These are phyloP conservation scores for Schizosaccharomyces cryophilus DNA, from an alignment of 805 yeast species.

Conservation along the genomic window DNA sequence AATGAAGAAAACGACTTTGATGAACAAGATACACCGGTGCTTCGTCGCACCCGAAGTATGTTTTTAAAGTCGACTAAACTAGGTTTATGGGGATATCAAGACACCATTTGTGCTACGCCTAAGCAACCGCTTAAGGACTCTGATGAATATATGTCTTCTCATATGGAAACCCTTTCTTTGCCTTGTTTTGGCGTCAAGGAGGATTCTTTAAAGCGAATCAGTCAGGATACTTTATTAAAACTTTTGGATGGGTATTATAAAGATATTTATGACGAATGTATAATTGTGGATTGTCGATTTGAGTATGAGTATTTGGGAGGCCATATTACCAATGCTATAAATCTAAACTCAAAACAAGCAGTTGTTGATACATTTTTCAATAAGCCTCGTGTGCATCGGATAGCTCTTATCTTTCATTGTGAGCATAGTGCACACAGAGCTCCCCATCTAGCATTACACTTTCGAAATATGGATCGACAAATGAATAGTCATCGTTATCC, in stretches of 20 bases:
- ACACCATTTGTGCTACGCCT: neutral
- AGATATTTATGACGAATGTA: slow-evolving; percentile 28
- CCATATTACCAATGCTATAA: slow-evolving; percentile 64
- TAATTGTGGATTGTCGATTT: slow-evolving; percentile 71
- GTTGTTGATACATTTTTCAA: slow-evolving; percentile 32
- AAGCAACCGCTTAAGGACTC: neutral
- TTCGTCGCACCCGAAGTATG: neutral
- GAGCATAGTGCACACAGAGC: slow-evolving; percentile 84
- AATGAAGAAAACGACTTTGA: neutral
- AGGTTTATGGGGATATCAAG: neutral
- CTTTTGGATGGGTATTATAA: slow-evolving; percentile 32
- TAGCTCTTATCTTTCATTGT: slow-evolving; percentile 67
- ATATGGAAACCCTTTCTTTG: neutral
- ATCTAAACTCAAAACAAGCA: slow-evolving; percentile 44
- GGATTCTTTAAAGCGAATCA: slow-evolving; percentile 50
- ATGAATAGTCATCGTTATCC: slow-evolving; percentile 59
- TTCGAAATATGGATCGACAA: slow-evolving; percentile 61
- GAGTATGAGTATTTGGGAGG: slow-evolving; percentile 85
- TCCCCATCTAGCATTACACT: slow-evolving; percentile 74
- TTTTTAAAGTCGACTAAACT: neutral
- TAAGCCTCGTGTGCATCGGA: slow-evolving; percentile 14
- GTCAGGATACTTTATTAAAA: slow-evolving; percentile 29
- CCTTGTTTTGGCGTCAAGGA: slow-evolving; percentile 5
- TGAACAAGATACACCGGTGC: neutral
- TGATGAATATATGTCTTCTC: neutral